Percentiles rank a stretch among this genome's conserved stretches.
phyloP scores from a whole-genome alignment of 2,329 filamentous ascomycete species.

The Pseudocercospora musae region DNA sequence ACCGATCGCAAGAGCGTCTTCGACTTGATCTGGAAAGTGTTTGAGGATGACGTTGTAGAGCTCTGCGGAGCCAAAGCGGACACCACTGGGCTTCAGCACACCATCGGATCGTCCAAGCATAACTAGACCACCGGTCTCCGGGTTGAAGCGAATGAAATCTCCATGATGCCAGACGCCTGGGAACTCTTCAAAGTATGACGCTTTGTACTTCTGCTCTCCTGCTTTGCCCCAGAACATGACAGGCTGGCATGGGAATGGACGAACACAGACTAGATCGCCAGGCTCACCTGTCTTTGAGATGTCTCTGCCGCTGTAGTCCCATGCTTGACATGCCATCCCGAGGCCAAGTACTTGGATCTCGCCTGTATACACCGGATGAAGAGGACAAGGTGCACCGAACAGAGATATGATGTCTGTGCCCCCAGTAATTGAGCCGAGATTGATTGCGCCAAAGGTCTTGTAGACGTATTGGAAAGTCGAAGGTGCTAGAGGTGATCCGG shows the following conservation, averaged over 20 bases:
- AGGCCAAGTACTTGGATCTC: conserved; percentile 51
- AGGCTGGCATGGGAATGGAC: conserved; percentile 86
- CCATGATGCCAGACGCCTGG: conserved; percentile 83
- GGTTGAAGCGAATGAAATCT: conserved; percentile 77
- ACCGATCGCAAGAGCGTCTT: conserved; percentile 86
- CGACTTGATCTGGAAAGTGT: conserved; percentile 73
- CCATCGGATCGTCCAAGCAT: conserved; percentile 94
- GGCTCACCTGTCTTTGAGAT: conserved; percentile 63
- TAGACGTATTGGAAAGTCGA: conserved; percentile 93
- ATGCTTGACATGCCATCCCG: conserved; percentile 51
- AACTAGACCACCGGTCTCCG: conserved; percentile 69
- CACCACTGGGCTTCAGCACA: conserved; percentile 85
- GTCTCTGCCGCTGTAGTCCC: conserved; percentile 54
- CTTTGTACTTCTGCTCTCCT: conserved; percentile 72
- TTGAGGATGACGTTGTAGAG: conserved; percentile 92
- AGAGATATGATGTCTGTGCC: conserved; percentile 96
- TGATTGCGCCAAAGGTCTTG: conserved; percentile 75
- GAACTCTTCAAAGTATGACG: conserved; percentile 87
- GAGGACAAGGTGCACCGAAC: conserved; percentile 75
- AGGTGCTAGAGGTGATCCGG: conserved; percentile 85
- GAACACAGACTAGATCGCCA: conserved; percentile 83
- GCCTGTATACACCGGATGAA: conserved; percentile 49
- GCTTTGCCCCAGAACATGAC: conserved; percentile 78
- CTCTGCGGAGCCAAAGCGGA: conserved; percentile 89
- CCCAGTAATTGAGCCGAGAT: conserved; percentile 89